Evolutionary conservation across 2,329 filamentous ascomycete genomes (phyloP).

Genomic region (Cercospora nicotianae): DNA sequence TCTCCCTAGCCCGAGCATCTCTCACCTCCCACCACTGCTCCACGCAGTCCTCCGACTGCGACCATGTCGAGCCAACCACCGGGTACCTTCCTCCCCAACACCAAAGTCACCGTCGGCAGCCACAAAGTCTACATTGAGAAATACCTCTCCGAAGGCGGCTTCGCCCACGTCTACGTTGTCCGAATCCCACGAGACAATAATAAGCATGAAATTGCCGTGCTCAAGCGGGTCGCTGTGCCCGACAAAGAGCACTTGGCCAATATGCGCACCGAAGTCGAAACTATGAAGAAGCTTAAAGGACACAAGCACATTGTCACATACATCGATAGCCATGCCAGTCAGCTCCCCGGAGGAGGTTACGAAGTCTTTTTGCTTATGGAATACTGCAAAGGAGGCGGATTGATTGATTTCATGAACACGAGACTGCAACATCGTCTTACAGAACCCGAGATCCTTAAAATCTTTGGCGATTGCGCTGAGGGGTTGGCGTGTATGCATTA

Average conservation of each 20-base stretch:
- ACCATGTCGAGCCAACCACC: conserved; percentile 36
- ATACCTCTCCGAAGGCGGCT: conserved; percentile 96
- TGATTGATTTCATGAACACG: conserved; percentile 99
- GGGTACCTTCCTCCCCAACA: conserved; percentile 88
- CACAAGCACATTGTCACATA: conserved; percentile 96
- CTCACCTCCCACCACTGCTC: neutral
- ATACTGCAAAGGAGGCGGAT: conserved; percentile 86
- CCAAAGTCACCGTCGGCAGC: conserved; percentile 92
- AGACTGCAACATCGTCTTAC: conserved; percentile 92
- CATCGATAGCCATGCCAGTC: conserved; percentile 96
- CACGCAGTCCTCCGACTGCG: neutral
- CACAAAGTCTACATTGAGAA: conserved; percentile 94
- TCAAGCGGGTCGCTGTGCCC: conserved; percentile 94
- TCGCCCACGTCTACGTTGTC: conserved; percentile 97
- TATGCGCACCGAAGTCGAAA: conserved; percentile 98
- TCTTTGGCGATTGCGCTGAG: conserved; percentile 93
- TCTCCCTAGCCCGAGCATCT: neutral
- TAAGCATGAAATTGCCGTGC: conserved; percentile 76
- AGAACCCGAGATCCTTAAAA: conserved; percentile 94
- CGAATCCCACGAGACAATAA: conserved; percentile 75
- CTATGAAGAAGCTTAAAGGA: conserved; percentile 98
- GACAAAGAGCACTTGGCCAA: conserved; percentile 92
- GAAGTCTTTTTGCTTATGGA: conserved; percentile 99
- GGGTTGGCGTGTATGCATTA: conserved; percentile 99
- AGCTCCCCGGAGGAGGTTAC: conserved; percentile 88